A percentile compares a stretch with the other conserved stretches of the same genome.
Evolutionary conservation across 208 protist species (phyloP).

Genomic region (Wallacemonas rigidus): DNA sequence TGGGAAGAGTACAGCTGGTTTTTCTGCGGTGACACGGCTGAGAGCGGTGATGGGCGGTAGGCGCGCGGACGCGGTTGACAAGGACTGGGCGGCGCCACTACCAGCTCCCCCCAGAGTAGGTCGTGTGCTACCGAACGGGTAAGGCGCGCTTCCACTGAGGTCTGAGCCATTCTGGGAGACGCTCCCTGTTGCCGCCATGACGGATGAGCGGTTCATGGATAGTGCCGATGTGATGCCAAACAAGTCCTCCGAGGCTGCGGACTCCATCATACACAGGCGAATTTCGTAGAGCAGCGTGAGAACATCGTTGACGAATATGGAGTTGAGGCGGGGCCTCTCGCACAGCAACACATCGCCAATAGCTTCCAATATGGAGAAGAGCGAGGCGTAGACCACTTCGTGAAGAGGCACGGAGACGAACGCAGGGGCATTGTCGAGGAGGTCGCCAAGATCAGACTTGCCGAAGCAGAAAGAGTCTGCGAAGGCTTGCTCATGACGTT

Average conservation of each 20-base stretch:
- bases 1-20: constrained; percentile 20
- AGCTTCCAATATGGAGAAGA: constrained; percentile 45
- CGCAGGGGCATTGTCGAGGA: constrained; percentile 25
- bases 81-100: not conserved
- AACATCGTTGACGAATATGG: constrained; percentile 53
- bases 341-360: constrained; percentile 50
- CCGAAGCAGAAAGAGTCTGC: constrained; percentile 48
- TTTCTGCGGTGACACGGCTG: not conserved
- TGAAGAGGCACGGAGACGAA: constrained; percentile 47
- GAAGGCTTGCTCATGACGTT: constrained; percentile 45
- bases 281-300: constrained; percentile 58
- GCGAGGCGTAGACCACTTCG: constrained; percentile 50
- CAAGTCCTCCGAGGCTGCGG: constrained; percentile 13
- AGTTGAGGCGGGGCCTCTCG: constrained; percentile 46
- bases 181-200: constrained; percentile 2
- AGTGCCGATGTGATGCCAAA: constrained; percentile 13
- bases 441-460: constrained; percentile 23
- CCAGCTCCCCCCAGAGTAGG: not conserved
- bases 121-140: not conserved
- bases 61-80: constrained; percentile 7
- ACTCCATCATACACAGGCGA: constrained; percentile 45
- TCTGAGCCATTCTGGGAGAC: not conserved
- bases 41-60: constrained; percentile 9
- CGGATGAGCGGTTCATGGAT: constrained; percentile 16
- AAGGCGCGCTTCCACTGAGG: not conserved